Conservation (phyloP, 306 rosid species). For the Lagenaria siceraria region DNA sequence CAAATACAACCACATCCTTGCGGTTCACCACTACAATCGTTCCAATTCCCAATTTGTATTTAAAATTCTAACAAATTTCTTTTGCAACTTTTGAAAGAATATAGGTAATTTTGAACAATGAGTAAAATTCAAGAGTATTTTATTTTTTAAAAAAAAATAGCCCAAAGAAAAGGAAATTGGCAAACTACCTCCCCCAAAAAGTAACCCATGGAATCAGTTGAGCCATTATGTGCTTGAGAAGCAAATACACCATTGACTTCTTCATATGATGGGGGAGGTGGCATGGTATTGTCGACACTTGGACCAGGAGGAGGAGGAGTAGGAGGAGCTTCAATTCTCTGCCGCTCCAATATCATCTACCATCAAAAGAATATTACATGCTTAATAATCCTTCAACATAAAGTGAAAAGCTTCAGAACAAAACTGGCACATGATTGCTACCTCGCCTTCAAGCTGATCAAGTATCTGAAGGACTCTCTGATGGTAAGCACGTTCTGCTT, state of each 20-base stretch:
- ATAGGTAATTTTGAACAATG: no score
- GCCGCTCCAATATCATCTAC: conserved; percentile 84
- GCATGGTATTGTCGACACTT: conserved; percentile 44
- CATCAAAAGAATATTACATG: conserved; percentile 10
- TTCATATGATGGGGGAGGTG: conserved; percentile 90
- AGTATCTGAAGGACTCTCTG: conserved; percentile 75
- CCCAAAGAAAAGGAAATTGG: neutral
- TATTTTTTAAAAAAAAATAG: no score
- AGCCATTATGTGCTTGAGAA: conserved; percentile 56
- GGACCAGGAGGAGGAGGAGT: conserved; percentile 48
- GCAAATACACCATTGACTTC: conserved; percentile 76
- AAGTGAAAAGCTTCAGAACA: neutral
- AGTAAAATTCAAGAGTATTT: no score
- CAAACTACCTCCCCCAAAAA: conserved; percentile 82
- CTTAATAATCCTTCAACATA: neutral
- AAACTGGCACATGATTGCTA: conserved; percentile 10
- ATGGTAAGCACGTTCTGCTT: conserved; percentile 86
- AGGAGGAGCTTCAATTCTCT: conserved; percentile 75
- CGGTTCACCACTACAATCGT: no score
- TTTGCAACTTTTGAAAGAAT: no score
- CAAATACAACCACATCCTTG: no score
- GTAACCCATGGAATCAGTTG: conserved; percentile 57
- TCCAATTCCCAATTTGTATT: no score
- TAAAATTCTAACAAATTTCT: no score
- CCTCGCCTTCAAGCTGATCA: conserved; percentile 96